phyloP scores from a whole-genome alignment of 306 rosid genomes.

The Casuarina equisetifolia region DNA sequence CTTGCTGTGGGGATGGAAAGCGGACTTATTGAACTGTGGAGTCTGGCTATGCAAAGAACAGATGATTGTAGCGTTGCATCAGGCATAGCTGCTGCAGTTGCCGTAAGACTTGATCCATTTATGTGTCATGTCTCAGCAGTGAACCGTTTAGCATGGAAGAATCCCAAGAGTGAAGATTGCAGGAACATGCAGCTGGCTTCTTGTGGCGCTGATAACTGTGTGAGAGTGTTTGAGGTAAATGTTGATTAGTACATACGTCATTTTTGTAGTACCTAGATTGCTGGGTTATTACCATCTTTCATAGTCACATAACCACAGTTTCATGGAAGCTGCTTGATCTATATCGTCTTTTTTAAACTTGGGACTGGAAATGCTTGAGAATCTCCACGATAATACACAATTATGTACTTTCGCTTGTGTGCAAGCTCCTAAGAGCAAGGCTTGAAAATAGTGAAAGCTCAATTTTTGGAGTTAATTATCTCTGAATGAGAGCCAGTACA shows the following conservation, averaged over 20 bases:
- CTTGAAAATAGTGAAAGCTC: too few species aligned
- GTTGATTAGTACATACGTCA: conserved; percentile 26
- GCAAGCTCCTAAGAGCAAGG: too few species aligned
- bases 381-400: too few species aligned
- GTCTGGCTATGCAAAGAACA: conserved; percentile 46
- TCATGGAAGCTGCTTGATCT: not conserved
- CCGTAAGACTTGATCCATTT: conserved; percentile 47
- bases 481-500: too few species aligned
- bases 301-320: not conserved
- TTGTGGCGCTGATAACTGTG: conserved; percentile 87
- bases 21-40: conserved; percentile 88
- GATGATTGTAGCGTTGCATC: conserved; percentile 34
- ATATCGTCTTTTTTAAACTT: not conserved
- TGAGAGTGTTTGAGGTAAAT: conserved; percentile 72
- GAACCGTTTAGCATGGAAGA: conserved; percentile 74
- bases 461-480: too few species aligned
- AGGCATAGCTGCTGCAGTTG: conserved; percentile 37
- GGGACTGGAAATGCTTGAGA: not conserved
- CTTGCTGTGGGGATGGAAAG: conserved; percentile 90
- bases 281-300: conserved; percentile 3
- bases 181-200: conserved; percentile 71
- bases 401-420: too few species aligned
- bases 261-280: not conserved
- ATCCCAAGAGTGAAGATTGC: conserved; percentile 41
- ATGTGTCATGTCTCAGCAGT: conserved; percentile 80